Evolutionary conservation across 345 rosid species (phyloP).

Genomic region (Kernera saxatilis): DNA sequence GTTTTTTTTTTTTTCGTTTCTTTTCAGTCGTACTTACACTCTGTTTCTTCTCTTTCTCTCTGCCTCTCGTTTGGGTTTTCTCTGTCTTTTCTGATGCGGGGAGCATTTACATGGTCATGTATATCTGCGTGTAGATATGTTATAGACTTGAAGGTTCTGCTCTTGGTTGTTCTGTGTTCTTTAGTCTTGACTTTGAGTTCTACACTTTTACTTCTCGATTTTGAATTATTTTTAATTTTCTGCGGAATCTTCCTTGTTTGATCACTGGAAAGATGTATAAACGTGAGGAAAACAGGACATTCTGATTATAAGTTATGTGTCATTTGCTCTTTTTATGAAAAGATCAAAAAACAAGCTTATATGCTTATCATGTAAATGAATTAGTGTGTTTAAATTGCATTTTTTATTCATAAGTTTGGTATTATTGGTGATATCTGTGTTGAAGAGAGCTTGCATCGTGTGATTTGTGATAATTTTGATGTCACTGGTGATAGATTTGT

Average conservation of each 20-base stretch:
- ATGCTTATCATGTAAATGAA: background rate
- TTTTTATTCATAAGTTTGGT: background rate
- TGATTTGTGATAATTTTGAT: background rate
- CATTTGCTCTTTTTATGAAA: background rate
- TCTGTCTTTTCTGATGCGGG: slow-evolving; percentile 3
- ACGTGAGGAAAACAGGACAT: background rate
- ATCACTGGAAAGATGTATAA: background rate
- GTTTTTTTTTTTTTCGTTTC: background rate
- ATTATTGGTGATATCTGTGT: background rate
- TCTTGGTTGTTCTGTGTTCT: slow-evolving; percentile 4
- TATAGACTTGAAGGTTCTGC: background rate
- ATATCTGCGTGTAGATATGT: background rate
- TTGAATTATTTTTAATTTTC: background rate
- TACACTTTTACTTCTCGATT: background rate
- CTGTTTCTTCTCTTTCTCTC: slow-evolving; percentile 16
- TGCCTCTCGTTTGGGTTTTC: background rate
- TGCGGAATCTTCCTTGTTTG: background rate
- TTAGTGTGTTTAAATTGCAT: background rate
- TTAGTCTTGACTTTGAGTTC: background rate
- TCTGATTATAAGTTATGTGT: background rate
- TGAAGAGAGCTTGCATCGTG: background rate
- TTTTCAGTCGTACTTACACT: background rate
- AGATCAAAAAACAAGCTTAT: background rate
- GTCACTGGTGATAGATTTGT: background rate
- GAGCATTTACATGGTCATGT: background rate